Conservation (phyloP, 2,329 filamentous ascomycete genomes). For the Daldinia sp. region DNA sequence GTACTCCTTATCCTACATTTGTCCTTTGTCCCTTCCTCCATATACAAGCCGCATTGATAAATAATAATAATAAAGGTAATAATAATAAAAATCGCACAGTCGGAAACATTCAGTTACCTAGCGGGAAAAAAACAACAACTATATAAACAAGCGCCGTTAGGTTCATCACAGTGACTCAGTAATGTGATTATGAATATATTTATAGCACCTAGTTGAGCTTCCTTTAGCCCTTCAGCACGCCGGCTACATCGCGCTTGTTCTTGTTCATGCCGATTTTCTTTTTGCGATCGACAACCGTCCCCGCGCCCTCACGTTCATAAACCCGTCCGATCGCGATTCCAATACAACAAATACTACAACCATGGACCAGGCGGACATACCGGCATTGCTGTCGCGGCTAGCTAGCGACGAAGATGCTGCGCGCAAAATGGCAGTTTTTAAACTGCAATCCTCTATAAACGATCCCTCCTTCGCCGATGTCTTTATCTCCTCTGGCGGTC, state of each 20-base stretch:
- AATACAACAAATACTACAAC: constrained; percentile 26
- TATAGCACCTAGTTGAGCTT: constrained; percentile 27
- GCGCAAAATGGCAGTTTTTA: constrained; percentile 99
- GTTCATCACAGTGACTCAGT: background rate
- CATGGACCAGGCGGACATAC: constrained; percentile 74
- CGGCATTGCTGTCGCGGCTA: constrained; percentile 69
- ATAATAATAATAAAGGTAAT: no score
- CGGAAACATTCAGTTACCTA: background rate
- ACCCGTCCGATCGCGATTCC: constrained; percentile 5
- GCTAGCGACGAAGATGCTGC: constrained; percentile 83
- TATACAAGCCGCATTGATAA: background rate
- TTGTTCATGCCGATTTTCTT: constrained; percentile 17
- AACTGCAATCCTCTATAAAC: constrained; percentile 92
- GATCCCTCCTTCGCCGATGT: constrained; percentile 96
- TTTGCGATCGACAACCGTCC: constrained; percentile 9
- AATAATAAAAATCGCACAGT: background rate
- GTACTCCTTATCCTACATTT: constrained; percentile 18
- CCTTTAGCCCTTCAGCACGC: constrained; percentile 14
- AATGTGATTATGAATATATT: constrained; percentile 30
- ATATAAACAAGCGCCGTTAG: constrained; percentile 10
- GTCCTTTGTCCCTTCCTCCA: background rate
- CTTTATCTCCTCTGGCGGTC: constrained; percentile 89
- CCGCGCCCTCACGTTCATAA: constrained; percentile 23
- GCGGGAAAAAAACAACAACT: background rate
- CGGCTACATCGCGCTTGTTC: constrained; percentile 24